Evolutionary conservation across 331 rosid genomes (phyloP), one percentile per base, ranked within the genome.

Genomic region (Phaseolus coccineus): DNA sequence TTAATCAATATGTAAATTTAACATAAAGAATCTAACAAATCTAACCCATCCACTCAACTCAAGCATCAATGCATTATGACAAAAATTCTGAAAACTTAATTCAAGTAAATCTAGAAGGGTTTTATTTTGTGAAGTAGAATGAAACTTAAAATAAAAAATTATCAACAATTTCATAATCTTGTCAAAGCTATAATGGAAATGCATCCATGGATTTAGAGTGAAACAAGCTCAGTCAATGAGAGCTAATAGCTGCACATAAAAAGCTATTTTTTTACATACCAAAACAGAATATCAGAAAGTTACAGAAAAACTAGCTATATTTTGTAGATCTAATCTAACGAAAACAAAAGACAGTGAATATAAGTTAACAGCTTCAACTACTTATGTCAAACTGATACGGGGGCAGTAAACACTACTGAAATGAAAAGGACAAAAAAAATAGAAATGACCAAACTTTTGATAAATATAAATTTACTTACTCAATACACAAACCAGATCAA

Each of bases 211-310:
- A 6, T 44, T 25, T 37, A 31, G 46, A 62, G 16, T 12, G 6
- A 46, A 68, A 13, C 11, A 68, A 24, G 1, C 39, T 25, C 22
- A 27, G 22, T 25, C 40, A 68, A 13, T 27, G 22, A 68, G 55
- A 68, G 56, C 59, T 64, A 75, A 69, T 50, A 68, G 16, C 67
- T n/a, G 62, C 57, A 56, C 13, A 80, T 42, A 19, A 57, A 40
- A 44, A 58, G 39, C 33, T 27, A 50, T 46, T 19, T 37, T n/a
- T 69, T 27, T 24, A 55, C 53, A 3, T 13, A 71, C 9, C 71
- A 70, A 79, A 82, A 58, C 77, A 65, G 5, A 53, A 71, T 28
- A 71, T 53, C 4, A 52, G 71, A 56, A 58, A 53, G n/a, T 76
- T 53, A 73, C 59, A 83, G 14, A 33, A 58, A 73, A 42, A 63